These are phyloP conservation scores for Xylaria sp. DNA, from an alignment of 2,329 filamentous ascomycete species.

Conservation along the genomic window DNA sequence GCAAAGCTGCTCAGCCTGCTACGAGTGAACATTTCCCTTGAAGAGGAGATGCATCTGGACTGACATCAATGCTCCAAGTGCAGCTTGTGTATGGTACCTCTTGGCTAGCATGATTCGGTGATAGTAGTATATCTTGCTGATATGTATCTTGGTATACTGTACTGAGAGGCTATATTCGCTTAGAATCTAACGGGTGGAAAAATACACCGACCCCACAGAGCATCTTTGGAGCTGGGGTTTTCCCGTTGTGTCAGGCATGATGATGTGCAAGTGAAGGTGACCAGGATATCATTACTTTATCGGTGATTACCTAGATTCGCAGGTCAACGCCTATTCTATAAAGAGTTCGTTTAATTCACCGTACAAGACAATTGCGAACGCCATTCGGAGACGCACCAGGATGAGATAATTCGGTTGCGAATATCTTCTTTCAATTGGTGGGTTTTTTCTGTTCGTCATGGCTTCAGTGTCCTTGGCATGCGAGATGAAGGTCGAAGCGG, in stretches of 20 bases:
- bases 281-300: not conserved
- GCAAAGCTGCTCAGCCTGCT: conserved; percentile 8
- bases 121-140: not conserved
- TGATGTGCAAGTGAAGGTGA: no score
- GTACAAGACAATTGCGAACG: not conserved
- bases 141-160: conserved; percentile 13
- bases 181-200: conserved; percentile 35
- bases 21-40: not conserved
- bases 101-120: conserved; percentile 5
- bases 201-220: conserved; percentile 20
- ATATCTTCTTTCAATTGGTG: conserved; percentile 23
- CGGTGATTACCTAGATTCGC: not conserved
- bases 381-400: not conserved
- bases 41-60: not conserved
- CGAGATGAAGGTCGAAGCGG: not conserved
- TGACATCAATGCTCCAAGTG: not conserved
- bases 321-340: not conserved
- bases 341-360: not conserved
- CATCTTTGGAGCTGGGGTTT: conserved; percentile 2
- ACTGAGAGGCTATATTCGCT: not conserved
- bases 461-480: conserved; percentile 12
- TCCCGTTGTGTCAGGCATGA: not conserved
- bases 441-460: conserved; percentile 8
- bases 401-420: conserved; percentile 1
- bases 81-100: not conserved